Evolutionary conservation across 2,329 filamentous ascomycete species (phyloP), one percentile per base, ranked within the genome.

Genomic region (Neobulgaria alba): DNA sequence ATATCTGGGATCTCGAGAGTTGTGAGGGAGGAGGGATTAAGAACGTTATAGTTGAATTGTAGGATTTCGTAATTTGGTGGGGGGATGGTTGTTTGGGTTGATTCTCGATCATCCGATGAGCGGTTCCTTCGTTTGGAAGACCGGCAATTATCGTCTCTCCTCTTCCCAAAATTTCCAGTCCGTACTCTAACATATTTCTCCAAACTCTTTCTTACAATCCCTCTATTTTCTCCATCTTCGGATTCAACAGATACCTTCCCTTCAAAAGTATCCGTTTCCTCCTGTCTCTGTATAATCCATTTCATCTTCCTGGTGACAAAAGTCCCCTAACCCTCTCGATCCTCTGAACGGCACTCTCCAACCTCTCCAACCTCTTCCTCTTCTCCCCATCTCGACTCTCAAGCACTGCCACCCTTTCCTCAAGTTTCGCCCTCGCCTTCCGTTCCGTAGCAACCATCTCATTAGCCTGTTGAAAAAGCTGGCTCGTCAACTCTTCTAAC

Each of bases 361-460:
- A 57, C 54, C 73, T 68, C 45, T 86, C 84, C 48, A 92, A 57
- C 37, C 85, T 65, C 42, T 68, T 69, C 53, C 72, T 69, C 68
- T 87, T 86, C 50, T 88, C 83, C 35, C 59, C 63, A 44, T 90
- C 85, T 45, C 84, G 67, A 53, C 69, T 65, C 64, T 89, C 84
- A 16, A 92, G 63, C 54, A 79, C 68, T 43, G 68, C 72, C 5
- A 92, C 72, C 29, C 82, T 67, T 58, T 82, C 77, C 63, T 88
- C 82, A 17, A 92, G 68, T 55, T 72, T 75, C 4, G 82, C 82
- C 43, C 83, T 67, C 23, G 81, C 82, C 42, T 77, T 72, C 32
- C 85, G 68, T 67, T 92, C 85, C 14, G 73, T 69, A 2, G 85
- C 84, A 15, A 92, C 85, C 85, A 92, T 92, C 63, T 88, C 79